These are phyloP conservation scores for Fusarium sp. DNA, from an alignment of 2,329 filamentous ascomycete species.

Conservation along the genomic window DNA sequence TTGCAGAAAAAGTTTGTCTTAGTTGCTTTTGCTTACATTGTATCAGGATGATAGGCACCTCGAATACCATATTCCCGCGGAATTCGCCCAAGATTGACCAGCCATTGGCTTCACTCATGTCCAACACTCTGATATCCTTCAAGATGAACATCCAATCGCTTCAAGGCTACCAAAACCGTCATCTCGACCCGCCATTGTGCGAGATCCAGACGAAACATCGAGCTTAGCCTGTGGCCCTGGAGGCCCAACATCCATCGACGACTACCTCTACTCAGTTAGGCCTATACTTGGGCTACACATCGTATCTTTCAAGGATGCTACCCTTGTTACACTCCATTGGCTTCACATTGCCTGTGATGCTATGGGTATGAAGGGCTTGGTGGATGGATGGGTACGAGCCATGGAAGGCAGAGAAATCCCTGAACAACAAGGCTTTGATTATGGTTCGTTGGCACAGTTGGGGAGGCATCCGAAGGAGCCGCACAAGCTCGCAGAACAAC, in stretches of 20 bases:
- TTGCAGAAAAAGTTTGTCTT: no score
- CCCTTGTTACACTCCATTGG: constrained; percentile 12
- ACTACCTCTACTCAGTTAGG: constrained; percentile 17
- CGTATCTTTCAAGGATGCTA: constrained; percentile 25
- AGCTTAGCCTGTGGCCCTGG: constrained; percentile 23
- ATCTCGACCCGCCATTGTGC: constrained; percentile 1
- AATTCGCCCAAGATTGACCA: constrained; percentile 17
- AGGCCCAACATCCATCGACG: constrained; percentile 7
- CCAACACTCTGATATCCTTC: background rate
- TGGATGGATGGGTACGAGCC: background rate
- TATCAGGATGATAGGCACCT: constrained; percentile 8
- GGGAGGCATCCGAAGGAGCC: background rate
- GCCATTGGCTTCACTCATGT: constrained; percentile 13
- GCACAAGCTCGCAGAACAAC: background rate
- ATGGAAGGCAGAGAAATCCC: background rate
- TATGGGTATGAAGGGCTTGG: background rate
- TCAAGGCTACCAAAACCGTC: constrained; percentile 10
- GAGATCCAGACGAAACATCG: constrained; percentile 22
- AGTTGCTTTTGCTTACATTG: background rate
- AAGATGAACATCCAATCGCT: constrained; percentile 18
- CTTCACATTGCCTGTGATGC: constrained; percentile 22
- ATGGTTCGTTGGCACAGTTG: constrained; percentile 12
- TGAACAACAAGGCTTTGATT: background rate
- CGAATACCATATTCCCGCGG: constrained; percentile 29
- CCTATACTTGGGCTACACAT: constrained; percentile 17